Conservation (phyloP, 352 stramenopile genomes). For the Sclerospora graminicola region DNA sequence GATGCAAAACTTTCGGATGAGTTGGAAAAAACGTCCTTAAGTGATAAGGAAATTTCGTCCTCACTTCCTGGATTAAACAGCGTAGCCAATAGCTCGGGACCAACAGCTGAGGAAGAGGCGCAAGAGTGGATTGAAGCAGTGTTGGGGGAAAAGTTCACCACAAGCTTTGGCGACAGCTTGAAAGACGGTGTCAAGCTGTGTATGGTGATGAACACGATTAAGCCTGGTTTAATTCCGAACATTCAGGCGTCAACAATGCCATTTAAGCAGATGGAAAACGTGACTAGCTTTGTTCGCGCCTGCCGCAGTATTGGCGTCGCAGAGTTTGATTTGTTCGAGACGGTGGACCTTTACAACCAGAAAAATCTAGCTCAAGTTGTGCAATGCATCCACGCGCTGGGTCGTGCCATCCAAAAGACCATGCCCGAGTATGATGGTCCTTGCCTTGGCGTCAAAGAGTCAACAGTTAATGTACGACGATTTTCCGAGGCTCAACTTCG, state of each 20-base stretch:
- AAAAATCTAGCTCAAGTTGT: constrained; percentile 83
- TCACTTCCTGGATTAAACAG: constrained; percentile 35
- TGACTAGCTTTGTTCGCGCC: constrained; percentile 70
- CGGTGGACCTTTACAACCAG: constrained; percentile 81
- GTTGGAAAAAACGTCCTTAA: constrained; percentile 28
- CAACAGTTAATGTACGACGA: constrained; percentile 49
- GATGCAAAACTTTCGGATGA: constrained; percentile 35
- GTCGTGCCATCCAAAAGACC: constrained; percentile 65
- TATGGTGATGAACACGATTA: constrained; percentile 65
- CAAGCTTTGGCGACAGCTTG: constrained; percentile 58
- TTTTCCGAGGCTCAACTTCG: constrained; percentile 60
- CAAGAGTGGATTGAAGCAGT: constrained; percentile 75
- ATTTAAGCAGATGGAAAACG: constrained; percentile 90
- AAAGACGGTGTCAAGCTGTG: constrained; percentile 79
- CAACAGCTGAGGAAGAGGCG: constrained; percentile 47
- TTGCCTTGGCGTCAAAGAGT: constrained; percentile 61
- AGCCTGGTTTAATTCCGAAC: constrained; percentile 36
- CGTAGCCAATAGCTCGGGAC: constrained; percentile 13
- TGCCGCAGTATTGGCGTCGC: constrained; percentile 75
- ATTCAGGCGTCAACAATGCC: constrained; percentile 65
- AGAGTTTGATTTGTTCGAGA: constrained; percentile 88
- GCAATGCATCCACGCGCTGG: constrained; percentile 76
- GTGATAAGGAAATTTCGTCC: constrained; percentile 18
- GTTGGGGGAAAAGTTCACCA: constrained; percentile 53
- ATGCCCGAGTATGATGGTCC: constrained; percentile 58